Evolutionary conservation across 257 asterid species (phyloP), one percentile per base, ranked within the genome.

Genomic region (Penstemon newberryi): DNA sequence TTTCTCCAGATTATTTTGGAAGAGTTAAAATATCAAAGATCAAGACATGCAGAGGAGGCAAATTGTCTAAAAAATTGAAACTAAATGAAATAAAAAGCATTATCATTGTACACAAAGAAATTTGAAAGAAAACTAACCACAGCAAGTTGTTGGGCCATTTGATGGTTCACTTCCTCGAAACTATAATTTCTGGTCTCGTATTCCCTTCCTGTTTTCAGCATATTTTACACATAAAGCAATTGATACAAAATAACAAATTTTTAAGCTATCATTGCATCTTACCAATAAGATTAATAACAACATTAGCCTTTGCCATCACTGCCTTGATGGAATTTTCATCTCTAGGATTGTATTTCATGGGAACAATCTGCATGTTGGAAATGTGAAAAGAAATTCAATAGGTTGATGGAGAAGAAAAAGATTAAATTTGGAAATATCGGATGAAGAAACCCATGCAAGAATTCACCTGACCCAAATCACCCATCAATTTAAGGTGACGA

Each of bases 401-500:
- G 7, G 70, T 55, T 58, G 46, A 7, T n/a, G 55, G 52, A 45
- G 15, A 36, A 42, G 6, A 33, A 53, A 13, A 18, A 36, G 55
- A 60, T 45, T 36, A 45, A 5, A 46, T 9, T 11, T 18, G 0
- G 52, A 49, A 4, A 10, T 1, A 49, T 37, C 12, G 61, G 72
- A 58, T 63, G 19, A 46, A 68, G 19, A 56, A 38, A 45, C 38
- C 40, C 53, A 60, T 8, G 41, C 51, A 46, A 25, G 66, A 75
- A 75, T 46, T 56, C 70, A 89, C 99, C 93, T 94, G 99, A 53
- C 99, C 97, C 92, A 94, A 79, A 77, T 94, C 99, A 66, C 97
- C 99, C 99, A 91, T 89, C 80, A 94, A 72, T 75, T 94, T 94
- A 75, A 94, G 99, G 91, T 94, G 96, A n/a, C 99, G 92, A 18